Evolutionary conservation across 306 rosid genomes (phyloP).

Genomic region (Vigna angularis): DNA sequence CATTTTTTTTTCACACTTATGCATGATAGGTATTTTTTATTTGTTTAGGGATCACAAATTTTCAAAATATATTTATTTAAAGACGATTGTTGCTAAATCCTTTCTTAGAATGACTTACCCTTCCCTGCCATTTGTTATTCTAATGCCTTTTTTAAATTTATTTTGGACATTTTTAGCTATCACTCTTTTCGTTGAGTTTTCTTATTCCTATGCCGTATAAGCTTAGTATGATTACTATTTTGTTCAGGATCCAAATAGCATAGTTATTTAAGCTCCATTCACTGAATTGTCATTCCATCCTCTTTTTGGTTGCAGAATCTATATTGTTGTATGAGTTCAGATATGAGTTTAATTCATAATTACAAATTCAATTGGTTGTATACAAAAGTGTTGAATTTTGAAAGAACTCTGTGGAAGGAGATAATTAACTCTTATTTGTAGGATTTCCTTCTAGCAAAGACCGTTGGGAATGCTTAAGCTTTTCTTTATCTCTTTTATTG

Average conservation of each 20-base stretch:
- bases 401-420: too few species aligned
- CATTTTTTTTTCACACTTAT: conserved; percentile 30
- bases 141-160: conserved; percentile 17
- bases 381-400: too few species aligned
- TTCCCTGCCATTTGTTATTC: conserved; percentile 33
- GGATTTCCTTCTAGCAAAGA: too few species aligned
- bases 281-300: too few species aligned
- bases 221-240: conserved; percentile 24
- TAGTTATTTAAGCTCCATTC: conserved; percentile 42
- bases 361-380: too few species aligned
- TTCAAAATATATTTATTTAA: conserved; percentile 27
- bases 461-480: too few species aligned
- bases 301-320: too few species aligned
- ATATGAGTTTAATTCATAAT: too few species aligned
- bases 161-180: conserved; percentile 28
- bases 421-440: too few species aligned
- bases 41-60: neutral
- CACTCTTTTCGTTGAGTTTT: conserved; percentile 28
- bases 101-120: conserved; percentile 18
- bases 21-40: conserved; percentile 32
- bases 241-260: conserved; percentile 70
- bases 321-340: too few species aligned
- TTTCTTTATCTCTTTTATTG: too few species aligned
- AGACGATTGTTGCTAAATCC: neutral
- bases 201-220: conserved; percentile 27